Conservation (phyloP, 2,329 filamentous ascomycete species). For the Aspergillus piperis region DNA sequence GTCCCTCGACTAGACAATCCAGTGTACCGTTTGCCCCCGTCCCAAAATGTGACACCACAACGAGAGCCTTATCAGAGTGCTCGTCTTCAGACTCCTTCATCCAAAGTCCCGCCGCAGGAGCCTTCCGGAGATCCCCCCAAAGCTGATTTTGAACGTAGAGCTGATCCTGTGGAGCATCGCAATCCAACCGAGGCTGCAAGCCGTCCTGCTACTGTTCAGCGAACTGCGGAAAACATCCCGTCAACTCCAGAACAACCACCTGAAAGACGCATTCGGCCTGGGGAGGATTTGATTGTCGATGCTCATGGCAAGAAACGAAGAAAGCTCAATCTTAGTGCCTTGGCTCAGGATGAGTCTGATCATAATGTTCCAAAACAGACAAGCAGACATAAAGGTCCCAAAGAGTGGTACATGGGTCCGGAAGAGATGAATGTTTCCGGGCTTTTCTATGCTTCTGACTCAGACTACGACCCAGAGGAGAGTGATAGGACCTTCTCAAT, state of each 20-base stretch:
- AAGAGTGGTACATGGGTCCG: constrained; percentile 42
- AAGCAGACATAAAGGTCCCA: not conserved
- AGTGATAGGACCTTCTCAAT: constrained; percentile 30
- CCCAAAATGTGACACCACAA: not conserved
- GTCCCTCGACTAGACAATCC: not conserved
- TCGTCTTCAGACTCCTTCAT: not conserved
- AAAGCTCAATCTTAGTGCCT: constrained; percentile 24
- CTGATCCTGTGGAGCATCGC: not conserved
- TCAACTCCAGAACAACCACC: not conserved
- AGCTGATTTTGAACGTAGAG: not conserved
- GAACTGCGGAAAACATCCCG: not conserved
- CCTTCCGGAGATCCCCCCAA: not conserved
- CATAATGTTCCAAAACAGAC: not conserved
- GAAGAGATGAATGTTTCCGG: constrained; percentile 40
- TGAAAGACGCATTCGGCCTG: constrained; percentile 12
- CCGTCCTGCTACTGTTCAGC: not conserved
- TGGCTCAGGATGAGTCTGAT: constrained; percentile 2
- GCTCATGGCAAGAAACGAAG: constrained; percentile 33
- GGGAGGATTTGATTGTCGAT: constrained; percentile 30
- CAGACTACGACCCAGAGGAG: constrained; percentile 28
- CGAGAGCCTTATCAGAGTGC: not conserved
- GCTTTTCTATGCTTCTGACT: constrained; percentile 45
- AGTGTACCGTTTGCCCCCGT: not conserved
- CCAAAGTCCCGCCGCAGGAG: not conserved
- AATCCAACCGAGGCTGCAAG: not conserved